Base-by-base conservation (phyloP, 441 rosid genomes). In the Populus hybrid region DNA sequence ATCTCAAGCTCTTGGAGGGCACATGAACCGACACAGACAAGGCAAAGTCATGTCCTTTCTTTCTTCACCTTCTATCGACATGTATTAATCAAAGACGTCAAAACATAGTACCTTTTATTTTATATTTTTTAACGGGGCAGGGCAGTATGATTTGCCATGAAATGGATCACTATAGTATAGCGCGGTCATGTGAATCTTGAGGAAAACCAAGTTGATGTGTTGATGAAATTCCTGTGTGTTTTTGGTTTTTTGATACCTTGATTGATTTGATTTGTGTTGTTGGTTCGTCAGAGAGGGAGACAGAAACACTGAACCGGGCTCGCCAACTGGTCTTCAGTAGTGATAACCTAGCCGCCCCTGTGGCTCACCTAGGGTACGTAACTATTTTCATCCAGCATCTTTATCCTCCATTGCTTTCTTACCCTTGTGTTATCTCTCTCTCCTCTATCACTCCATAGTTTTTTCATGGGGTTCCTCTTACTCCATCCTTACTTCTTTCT, bases 11-110 rank as follows among this genome's bases (percentile, higher is more conserved):
- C 99, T 95, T 12, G 99, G 99, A 38, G 99, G 98, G 74, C 99
- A 95, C 91, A 95, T 95, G 99, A 95, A 95, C 87, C 97, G 99
- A 85, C 99, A 95, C 87, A 90, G 99, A 81, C 98, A 95, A 95
- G 98, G 99, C 81, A 86, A 54, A 86, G 82, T 57, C 79, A 11
- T 66, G 77, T 64, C 66, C 67, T 68, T 8, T 42, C 63, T 69
- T 20, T 73, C 68, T 30, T 69, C 26, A 40, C n/a, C n/a, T 24
- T 69, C 28, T 32, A 40, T 42, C 2, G 6, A 46, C 28, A 26
- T 23, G 16, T 74, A 24, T 69, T 34, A 34, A 26, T 50, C 61
- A 54, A 18, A 54, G 61, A 54, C 61, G n/a, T 54, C 61, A 54
- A 54, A 54, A 54, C 61, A 54, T 54, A 54, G 61, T 59, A 28